phyloP scores from a whole-genome alignment of 768 basidiomycete genomes.

The Trametes punicea region DNA sequence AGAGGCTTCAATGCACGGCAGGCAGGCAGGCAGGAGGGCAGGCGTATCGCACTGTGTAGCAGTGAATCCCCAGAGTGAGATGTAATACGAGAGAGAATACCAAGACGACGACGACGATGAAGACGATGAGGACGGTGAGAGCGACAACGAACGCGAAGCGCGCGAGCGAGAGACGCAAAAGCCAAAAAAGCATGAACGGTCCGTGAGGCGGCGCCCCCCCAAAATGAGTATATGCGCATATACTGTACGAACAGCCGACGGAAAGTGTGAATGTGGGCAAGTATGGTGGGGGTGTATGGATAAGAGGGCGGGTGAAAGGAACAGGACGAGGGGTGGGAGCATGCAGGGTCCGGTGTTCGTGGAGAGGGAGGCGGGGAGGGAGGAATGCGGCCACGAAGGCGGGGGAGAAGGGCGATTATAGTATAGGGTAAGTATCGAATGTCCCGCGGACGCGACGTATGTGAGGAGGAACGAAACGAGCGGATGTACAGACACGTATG shows the following conservation, averaged over 20 bases:
- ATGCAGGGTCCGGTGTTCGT: not conserved
- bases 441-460: not conserved
- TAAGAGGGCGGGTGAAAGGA: not conserved
- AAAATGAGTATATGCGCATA: not conserved
- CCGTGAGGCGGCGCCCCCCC: not conserved
- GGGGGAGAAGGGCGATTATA: not conserved
- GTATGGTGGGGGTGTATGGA: too few relatives aligned
- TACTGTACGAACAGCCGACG: not conserved
- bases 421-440: not conserved
- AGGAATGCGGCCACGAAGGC: too few relatives aligned
- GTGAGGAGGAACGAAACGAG: not conserved
- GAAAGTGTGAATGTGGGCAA: not conserved
- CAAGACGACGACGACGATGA: too few relatives aligned
- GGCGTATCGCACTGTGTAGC: too few relatives aligned
- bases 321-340: not conserved
- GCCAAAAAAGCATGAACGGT: too few relatives aligned
- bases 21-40: too few relatives aligned
- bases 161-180: not conserved
- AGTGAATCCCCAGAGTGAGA: too few relatives aligned
- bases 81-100: too few relatives aligned
- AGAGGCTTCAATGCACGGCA: too few relatives aligned
- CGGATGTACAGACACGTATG: conserved; percentile 5
- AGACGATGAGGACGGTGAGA: not conserved
- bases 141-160: not conserved
- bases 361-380: not conserved